These are phyloP conservation scores for Plasmodium ovale DNA, from an alignment of 169 alveolate genomes.

Conservation along the genomic window DNA sequence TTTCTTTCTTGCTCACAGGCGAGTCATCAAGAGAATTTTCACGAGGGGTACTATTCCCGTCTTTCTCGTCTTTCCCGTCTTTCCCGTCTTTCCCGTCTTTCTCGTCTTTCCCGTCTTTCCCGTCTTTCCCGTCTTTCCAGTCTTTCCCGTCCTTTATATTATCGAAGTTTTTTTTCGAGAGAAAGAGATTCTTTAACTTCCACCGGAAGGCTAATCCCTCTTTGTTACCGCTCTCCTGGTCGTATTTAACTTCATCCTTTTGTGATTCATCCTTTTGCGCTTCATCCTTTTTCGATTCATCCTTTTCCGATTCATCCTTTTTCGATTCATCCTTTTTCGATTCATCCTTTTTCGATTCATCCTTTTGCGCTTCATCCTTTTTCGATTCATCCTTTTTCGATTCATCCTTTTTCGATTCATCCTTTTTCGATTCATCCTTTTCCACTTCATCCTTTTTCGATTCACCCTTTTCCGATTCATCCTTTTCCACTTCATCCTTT, in stretches of 20 bases:
- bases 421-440: too few species aligned
- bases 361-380: neutral
- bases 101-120: neutral
- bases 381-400: neutral
- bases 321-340: neutral
- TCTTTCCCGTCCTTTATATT: neutral
- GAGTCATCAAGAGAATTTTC: too few species aligned
- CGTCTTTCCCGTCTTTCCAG: neutral
- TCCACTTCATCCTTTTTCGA: too few species aligned
- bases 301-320: neutral
- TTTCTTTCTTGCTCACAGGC: neutral
- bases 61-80: neutral
- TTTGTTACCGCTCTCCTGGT: neutral
- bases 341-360: neutral
- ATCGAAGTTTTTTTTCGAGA: conserved; percentile 13
- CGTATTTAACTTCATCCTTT: neutral
- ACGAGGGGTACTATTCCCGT: too few species aligned
- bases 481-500: too few species aligned
- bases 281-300: neutral
- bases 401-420: too few species aligned
- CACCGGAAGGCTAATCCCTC: conserved; percentile 39
- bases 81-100: neutral
- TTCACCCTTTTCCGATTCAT: too few species aligned
- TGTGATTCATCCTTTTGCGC: neutral
- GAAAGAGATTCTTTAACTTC: conserved; percentile 23